These are phyloP conservation scores for Solanum paucissectum DNA, from an alignment of 257 asterid species.

Conservation along the genomic window DNA sequence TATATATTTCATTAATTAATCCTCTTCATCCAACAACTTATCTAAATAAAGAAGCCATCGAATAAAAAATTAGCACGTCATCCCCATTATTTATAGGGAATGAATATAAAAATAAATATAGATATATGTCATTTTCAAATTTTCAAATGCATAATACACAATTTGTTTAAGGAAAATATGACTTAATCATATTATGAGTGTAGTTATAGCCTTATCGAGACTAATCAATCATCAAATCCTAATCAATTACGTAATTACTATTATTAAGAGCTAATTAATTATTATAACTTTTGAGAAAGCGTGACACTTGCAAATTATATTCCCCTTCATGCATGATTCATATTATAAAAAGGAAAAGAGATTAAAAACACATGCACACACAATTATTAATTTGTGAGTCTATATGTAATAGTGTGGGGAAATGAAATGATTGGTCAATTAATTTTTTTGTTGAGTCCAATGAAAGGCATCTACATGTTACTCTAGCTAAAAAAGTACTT, in stretches of 20 bases:
- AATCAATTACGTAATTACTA: background rate
- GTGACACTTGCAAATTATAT: background rate
- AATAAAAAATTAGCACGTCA: background rate
- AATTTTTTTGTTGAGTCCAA: background rate
- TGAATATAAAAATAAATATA: background rate
- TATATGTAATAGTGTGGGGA: background rate
- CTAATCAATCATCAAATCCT: background rate
- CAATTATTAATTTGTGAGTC: background rate
- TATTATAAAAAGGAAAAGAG: background rate
- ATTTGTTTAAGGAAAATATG: background rate
- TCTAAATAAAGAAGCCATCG: background rate
- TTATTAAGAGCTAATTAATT: background rate
- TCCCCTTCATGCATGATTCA: background rate
- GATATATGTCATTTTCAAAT: background rate
- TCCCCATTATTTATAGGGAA: background rate
- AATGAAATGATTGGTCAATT: background rate
- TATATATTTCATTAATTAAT: background rate
- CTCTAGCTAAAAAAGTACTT: background rate
- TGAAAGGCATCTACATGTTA: background rate
- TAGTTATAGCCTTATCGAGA: background rate
- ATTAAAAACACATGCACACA: background rate
- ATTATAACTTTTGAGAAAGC: background rate
- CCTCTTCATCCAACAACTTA: background rate
- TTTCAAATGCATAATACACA: background rate
- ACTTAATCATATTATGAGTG: background rate